Conservation (phyloP, 2,329 filamentous ascomycete species). For the Microthyrium microscopicum region DNA sequence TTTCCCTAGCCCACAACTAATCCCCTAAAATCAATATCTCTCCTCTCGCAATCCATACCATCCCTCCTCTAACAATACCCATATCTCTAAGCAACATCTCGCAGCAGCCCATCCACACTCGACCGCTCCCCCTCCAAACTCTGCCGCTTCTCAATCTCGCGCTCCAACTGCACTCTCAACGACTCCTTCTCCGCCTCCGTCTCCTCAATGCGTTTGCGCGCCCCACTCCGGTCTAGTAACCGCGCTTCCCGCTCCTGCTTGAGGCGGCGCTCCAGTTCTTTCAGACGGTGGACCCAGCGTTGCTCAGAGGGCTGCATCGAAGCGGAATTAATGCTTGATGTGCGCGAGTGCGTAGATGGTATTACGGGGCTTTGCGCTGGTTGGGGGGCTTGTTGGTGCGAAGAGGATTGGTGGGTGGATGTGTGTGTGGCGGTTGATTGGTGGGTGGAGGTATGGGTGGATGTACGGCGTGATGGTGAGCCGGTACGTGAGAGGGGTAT, state of each 20-base stretch:
- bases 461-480: constrained; percentile 8
- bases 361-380: background rate
- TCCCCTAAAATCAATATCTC: too few species aligned
- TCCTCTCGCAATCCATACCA: too few species aligned
- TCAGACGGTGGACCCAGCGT: constrained; percentile 69
- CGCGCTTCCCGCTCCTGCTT: constrained; percentile 81
- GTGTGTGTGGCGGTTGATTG: background rate
- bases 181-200: constrained; percentile 59
- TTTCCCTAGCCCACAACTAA: too few species aligned
- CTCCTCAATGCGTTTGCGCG: constrained; percentile 62
- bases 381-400: constrained; percentile 1
- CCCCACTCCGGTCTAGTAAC: constrained; percentile 68
- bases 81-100: too few species aligned
- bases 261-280: constrained; percentile 74
- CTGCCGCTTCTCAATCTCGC: constrained; percentile 29
- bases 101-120: background rate
- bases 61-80: too few species aligned
- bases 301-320: constrained; percentile 41
- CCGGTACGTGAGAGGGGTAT: too few species aligned
- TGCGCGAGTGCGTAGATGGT: background rate
- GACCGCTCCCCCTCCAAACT: constrained; percentile 4
- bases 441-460: background rate
- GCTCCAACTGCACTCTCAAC: constrained; percentile 46
- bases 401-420: background rate
- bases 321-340: constrained; percentile 16